A percentile compares a stretch with the other conserved stretches of the same genome.
These are phyloP conservation scores for Pythium aristosporum DNA, from an alignment of 352 stramenopile species.

Conservation along the genomic window DNA sequence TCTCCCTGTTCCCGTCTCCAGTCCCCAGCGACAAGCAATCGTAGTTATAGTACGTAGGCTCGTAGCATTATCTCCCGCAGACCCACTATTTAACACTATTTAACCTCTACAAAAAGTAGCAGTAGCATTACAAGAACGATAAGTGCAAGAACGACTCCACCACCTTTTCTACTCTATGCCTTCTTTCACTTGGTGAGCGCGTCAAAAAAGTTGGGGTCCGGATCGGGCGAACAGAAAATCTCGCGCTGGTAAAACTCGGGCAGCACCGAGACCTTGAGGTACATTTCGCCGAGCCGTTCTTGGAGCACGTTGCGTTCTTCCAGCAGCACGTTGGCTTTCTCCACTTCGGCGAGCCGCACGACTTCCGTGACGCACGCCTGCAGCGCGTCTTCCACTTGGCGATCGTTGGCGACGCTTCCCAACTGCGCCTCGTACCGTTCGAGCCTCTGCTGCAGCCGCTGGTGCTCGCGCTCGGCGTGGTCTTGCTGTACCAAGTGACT, in stretches of 20 bases:
- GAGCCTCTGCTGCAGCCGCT: slow-evolving; percentile 38
- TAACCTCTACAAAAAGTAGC: no score
- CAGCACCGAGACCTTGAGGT: slow-evolving; percentile 81
- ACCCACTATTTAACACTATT: no score
- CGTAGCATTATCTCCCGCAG: no score
- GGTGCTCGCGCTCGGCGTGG: slow-evolving; percentile 34
- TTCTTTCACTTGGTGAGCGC: slow-evolving; percentile 44
- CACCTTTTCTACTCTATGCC: no score
- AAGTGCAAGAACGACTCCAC: no score
- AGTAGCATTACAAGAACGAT: no score
- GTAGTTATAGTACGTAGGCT: no score
- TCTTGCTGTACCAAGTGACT: slow-evolving; percentile 26
- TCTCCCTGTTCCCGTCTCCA: no score
- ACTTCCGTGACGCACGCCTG: slow-evolving; percentile 59
- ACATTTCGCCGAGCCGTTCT: slow-evolving; percentile 65
- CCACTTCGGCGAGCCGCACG: slow-evolving; percentile 46
- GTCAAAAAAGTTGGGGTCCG: slow-evolving; percentile 77
- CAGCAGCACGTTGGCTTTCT: slow-evolving; percentile 53
- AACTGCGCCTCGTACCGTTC: slow-evolving; percentile 63
- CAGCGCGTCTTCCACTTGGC: slow-evolving; percentile 55
- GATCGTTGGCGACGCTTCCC: slow-evolving; percentile 40
- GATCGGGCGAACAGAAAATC: slow-evolving; percentile 80
- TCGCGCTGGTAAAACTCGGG: slow-evolving; percentile 85
- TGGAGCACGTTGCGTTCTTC: slow-evolving; percentile 77
- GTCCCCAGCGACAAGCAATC: no score